Base-by-base conservation (phyloP, 202 grass and related monocot genomes). In the Carex sylvatica region DNA sequence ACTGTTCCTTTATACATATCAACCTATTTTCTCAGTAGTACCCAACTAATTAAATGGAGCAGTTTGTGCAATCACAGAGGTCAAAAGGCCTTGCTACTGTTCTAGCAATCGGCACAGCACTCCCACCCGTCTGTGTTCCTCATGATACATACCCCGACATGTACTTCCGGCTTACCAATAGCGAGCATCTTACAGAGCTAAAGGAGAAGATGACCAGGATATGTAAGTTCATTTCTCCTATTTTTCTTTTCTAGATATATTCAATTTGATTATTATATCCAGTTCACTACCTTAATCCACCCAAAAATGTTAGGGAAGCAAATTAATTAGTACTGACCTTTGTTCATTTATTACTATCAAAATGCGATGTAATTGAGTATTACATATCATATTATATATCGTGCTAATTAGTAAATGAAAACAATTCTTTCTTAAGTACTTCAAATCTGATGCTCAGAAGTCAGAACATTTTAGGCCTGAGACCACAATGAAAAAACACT, bases 141-240 rank as follows among this genome's bases (percentile, higher is more conserved):
- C 62, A 65, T 33, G 62, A 65, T 30, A 65, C 62, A 6, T 65
- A 65, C 3, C 62, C 62, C 4, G 26, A 65, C 13, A 15, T 65
- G 62, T 65, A 65, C 22, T 65, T 65, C 22, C 62, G 26, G 23
- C 62, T 65, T 65, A 65, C 62, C 9, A 33, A 33, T 33, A 65
- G 62, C 4, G 62, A 65, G 12, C 26, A 65, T 65, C 62, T 65
- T 14, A 65, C 26, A 6, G 62, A 65, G 13, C 62, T 33, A 4
- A 65, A 65, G 31, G 62, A 30, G 62, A 65, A 65, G 62, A 65
- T 65, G 62, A 65, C 62, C 62, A 65, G 62, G 3, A 65, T 65
- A 31, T 65, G 62, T 65, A 65, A 65, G 62, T 65, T 23, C 4
- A 58, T 18, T 18, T 56, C 16, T 58, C 15, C 16, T 58, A 19